Conservation (phyloP, 2,329 filamentous ascomycete species). For the Thyridium curvatum region DNA sequence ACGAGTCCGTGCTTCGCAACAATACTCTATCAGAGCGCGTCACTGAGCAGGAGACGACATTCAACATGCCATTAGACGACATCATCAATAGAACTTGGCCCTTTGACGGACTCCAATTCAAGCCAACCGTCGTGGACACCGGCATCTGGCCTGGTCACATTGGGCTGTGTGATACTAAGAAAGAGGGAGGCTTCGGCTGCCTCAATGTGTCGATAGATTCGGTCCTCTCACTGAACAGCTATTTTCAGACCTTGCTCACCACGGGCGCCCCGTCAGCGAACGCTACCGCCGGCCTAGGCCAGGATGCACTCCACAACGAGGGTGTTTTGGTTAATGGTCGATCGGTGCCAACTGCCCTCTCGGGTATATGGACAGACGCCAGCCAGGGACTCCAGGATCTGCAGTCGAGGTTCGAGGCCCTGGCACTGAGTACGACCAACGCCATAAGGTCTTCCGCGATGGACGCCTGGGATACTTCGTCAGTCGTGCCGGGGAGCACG, state of each 20-base stretch:
- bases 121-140: too few relatives aligned
- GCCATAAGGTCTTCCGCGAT: slow-evolving; percentile 1
- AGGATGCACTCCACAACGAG: too few relatives aligned
- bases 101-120: background rate
- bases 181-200: background rate
- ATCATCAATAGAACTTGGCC: background rate
- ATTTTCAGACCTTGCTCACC: background rate
- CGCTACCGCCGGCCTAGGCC: background rate
- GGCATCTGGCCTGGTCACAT: too few relatives aligned
- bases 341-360: too few relatives aligned
- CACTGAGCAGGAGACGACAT: background rate
- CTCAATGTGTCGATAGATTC: slow-evolving; percentile 2
- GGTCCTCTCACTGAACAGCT: slow-evolving; percentile 1
- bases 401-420: slow-evolving; percentile 2
- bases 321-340: too few relatives aligned
- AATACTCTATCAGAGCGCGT: background rate
- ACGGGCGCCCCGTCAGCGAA: background rate
- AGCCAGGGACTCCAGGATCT: slow-evolving; percentile 3
- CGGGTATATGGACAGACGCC: background rate
- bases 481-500: background rate
- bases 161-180: too few relatives aligned
- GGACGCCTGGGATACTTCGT: background rate
- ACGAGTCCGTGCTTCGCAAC: slow-evolving; percentile 1
- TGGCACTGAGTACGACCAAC: slow-evolving; percentile 5
- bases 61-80: too few relatives aligned